Evolutionary conservation across 23 red algal genomes (phyloP).

Genomic region (Gracilaria vermiculophylla): DNA sequence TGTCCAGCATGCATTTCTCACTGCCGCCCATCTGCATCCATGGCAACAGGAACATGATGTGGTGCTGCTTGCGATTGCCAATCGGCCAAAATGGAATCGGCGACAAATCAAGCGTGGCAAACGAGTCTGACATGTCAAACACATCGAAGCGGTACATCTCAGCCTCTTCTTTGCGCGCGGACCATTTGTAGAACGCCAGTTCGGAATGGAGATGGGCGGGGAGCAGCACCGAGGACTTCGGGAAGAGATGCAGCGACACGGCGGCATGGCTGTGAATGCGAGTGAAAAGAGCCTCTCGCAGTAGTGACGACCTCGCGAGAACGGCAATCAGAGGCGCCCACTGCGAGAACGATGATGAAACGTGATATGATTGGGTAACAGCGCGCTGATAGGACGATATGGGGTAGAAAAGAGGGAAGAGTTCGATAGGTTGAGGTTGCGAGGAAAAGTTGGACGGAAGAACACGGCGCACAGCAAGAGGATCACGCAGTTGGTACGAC

Average conservation of each 20-base stretch:
- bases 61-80: not conserved
- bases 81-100: conserved; percentile 29
- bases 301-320: not conserved
- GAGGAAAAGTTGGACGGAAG: not conserved
- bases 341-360: not conserved
- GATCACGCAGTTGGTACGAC: conserved; percentile 9
- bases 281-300: conserved; percentile 34
- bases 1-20: conserved; percentile 63
- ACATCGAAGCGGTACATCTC: conserved; percentile 46
- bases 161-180: conserved; percentile 34
- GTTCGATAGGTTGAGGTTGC: not conserved
- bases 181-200: conserved; percentile 43
- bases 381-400: not conserved
- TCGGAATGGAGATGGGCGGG: conserved; percentile 44
- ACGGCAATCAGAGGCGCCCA: not conserved
- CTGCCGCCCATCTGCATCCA: conserved; percentile 73
- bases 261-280: not conserved
- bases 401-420: not conserved
- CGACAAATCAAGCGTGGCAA: not conserved
- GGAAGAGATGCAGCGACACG: conserved; percentile 11
- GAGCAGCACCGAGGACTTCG: not conserved
- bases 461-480: conserved; percentile 2
- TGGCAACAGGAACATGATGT: conserved; percentile 46
- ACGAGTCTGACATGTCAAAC: not conserved
- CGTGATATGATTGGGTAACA: not conserved